Evolutionary conservation across 2,329 filamentous ascomycete genomes (phyloP).

Genomic region (Pseudogymnoascus sp.): DNA sequence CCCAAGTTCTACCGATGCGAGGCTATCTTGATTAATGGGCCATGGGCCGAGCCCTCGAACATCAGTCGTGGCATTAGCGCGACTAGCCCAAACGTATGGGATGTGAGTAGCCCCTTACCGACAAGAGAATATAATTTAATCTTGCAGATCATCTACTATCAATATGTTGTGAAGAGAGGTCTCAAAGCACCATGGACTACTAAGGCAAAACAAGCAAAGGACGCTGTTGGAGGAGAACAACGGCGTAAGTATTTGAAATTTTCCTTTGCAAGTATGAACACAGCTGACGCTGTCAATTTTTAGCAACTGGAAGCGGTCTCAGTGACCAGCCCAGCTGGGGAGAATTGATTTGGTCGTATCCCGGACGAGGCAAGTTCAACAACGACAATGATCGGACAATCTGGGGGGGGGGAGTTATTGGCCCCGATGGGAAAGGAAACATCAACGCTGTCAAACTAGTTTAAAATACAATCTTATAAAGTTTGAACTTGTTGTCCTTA

Average conservation of each 20-base stretch:
- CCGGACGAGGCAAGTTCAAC: slow-evolving; percentile 15
- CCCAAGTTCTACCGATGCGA: slow-evolving; percentile 34
- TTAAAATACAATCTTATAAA: neutral
- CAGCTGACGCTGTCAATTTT: neutral
- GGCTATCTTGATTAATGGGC: slow-evolving; percentile 34
- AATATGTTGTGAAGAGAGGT: slow-evolving; percentile 27
- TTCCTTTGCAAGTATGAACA: neutral
- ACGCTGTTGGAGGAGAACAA: slow-evolving; percentile 15
- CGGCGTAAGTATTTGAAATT: neutral
- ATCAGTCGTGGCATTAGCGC: slow-evolving; percentile 22
- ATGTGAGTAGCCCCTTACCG: slow-evolving; percentile 15
- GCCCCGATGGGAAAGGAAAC: slow-evolving; percentile 17
- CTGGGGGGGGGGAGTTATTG: slow-evolving; percentile 21
- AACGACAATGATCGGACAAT: slow-evolving; percentile 21
- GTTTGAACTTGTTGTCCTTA: neutral
- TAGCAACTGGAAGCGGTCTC: neutral
- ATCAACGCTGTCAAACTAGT: neutral
- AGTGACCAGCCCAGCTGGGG: slow-evolving; percentile 28
- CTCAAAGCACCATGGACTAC: slow-evolving; percentile 17
- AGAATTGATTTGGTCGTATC: slow-evolving; percentile 26
- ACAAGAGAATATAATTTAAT: slow-evolving; percentile 6
- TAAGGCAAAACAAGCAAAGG: slow-evolving; percentile 15
- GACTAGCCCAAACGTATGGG: slow-evolving; percentile 13
- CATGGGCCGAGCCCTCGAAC: slow-evolving; percentile 29
- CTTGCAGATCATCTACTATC: slow-evolving; percentile 28